A percentile compares a stretch with the other conserved stretches of the same genome.
Conservation (phyloP, 2,329 filamentous ascomycete species). For the Hypoxylon sp. region DNA sequence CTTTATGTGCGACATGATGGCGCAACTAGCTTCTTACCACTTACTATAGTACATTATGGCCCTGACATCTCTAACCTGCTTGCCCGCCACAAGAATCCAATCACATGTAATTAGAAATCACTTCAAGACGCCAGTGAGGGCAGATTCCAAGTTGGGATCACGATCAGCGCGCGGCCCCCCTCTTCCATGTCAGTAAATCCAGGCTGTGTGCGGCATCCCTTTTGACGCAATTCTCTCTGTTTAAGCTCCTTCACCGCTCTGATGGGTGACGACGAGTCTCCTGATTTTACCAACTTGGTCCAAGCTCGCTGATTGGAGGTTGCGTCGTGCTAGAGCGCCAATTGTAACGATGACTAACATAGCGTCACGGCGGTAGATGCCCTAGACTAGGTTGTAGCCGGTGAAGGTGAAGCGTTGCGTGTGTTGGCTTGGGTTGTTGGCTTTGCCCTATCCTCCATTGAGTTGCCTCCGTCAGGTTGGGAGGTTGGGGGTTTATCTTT, state of each 20-base stretch:
- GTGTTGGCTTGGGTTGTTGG: not conserved
- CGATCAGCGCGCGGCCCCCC: slow-evolving; percentile 28
- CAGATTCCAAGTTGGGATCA: slow-evolving; percentile 13
- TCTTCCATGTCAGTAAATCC: slow-evolving; percentile 28
- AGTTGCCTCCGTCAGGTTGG: not conserved
- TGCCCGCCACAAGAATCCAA: slow-evolving; percentile 19
- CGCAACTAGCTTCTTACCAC: not conserved
- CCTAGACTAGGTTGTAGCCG: slow-evolving; percentile 11
- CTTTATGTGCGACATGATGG: not conserved
- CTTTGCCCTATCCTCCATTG: slow-evolving; percentile 17
- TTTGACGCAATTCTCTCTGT: not conserved
- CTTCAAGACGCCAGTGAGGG: slow-evolving; percentile 14
- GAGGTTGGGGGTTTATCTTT: slow-evolving; percentile 2
- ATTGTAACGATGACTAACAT: slow-evolving; percentile 33
- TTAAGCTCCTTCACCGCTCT: slow-evolving; percentile 39
- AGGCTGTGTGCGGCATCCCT: slow-evolving; percentile 27
- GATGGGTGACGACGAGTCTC: slow-evolving; percentile 27
- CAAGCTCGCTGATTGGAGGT: slow-evolving; percentile 34
- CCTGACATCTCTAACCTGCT: not conserved
- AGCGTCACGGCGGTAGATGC: slow-evolving; percentile 31
- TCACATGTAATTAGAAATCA: slow-evolving; percentile 31
- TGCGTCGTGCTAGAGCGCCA: slow-evolving; percentile 34
- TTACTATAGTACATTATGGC: not conserved
- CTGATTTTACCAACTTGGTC: slow-evolving; percentile 25
- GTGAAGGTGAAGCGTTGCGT: slow-evolving; percentile 25